Conservation (phyloP, 441 rosid species). For the Mallotus japonicus region DNA sequence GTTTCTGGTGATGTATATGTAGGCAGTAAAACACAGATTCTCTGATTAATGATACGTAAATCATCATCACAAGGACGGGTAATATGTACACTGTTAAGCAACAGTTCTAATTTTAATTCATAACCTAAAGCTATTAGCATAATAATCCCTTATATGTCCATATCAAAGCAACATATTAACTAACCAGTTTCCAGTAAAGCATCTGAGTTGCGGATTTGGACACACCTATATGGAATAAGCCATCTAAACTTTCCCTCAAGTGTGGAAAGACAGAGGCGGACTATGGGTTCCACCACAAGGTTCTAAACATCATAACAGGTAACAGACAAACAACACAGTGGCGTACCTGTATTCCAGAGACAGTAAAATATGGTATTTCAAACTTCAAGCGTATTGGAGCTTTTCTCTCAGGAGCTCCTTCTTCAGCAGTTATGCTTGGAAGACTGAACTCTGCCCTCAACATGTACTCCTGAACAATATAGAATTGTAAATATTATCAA, state of each 20-base stretch:
- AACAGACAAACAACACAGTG: conserved; percentile 11
- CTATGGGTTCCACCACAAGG: conserved; percentile 16
- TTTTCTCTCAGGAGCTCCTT: conserved; percentile 82
- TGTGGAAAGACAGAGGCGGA: background rate
- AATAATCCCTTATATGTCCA: background rate
- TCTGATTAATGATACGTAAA: background rate
- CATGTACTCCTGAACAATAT: conserved; percentile 48
- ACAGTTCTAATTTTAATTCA: too few relatives aligned
- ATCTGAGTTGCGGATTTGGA: too few relatives aligned
- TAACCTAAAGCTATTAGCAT: background rate
- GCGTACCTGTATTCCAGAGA: conserved; percentile 41
- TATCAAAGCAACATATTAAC: too few relatives aligned
- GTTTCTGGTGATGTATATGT: background rate
- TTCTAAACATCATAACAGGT: conserved; percentile 7
- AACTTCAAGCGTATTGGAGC: conserved; percentile 98
- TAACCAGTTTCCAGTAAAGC: too few relatives aligned
- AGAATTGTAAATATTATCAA: conserved; percentile 14
- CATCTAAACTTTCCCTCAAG: too few relatives aligned
- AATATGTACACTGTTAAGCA: background rate
- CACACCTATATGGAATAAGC: too few relatives aligned
- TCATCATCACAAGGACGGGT: background rate
- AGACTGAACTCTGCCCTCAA: conserved; percentile 95
- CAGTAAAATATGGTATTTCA: conserved; percentile 97
- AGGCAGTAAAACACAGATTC: background rate
- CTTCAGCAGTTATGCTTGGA: conserved; percentile 95